Conservation (phyloP, 805 yeast species). For the Spathaspora hagerdaliae region DNA sequence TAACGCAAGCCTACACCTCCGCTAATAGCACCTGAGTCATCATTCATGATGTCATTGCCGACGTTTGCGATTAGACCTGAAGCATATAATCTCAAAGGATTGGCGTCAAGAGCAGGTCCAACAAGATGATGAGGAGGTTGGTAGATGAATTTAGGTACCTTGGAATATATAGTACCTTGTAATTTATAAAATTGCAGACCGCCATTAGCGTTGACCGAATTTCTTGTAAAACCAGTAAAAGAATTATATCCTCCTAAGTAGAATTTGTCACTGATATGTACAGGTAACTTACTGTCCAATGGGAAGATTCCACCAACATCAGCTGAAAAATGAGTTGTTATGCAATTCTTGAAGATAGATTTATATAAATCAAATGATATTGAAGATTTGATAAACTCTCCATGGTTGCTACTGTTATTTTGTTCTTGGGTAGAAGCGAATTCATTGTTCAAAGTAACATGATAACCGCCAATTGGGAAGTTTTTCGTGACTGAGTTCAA, state of each 20-base stretch:
- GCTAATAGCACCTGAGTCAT: slow-evolving; percentile 20
- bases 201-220: slow-evolving; percentile 72
- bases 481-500: slow-evolving; percentile 21
- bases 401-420: slow-evolving; percentile 13
- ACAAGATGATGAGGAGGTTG: slow-evolving; percentile 8
- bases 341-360: slow-evolving; percentile 39
- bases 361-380: slow-evolving; percentile 27
- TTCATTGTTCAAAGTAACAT: slow-evolving; percentile 63
- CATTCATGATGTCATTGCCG: slow-evolving; percentile 21
- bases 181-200: slow-evolving; percentile 59
- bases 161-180: slow-evolving; percentile 56
- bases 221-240: slow-evolving; percentile 64
- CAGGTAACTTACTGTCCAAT: slow-evolving; percentile 19
- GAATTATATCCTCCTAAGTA: slow-evolving; percentile 78
- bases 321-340: slow-evolving; percentile 48
- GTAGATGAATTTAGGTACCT: slow-evolving; percentile 47
- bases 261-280: slow-evolving; percentile 76
- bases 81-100: slow-evolving; percentile 49
- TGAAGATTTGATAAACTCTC: slow-evolving; percentile 32
- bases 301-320: slow-evolving; percentile 56
- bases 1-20: slow-evolving; percentile 37
- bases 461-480: slow-evolving; percentile 46
- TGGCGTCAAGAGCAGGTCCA: slow-evolving; percentile 13
- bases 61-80: slow-evolving; percentile 67
- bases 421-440: slow-evolving; percentile 29